A percentile compares a stretch with the other conserved stretches of the same genome.
Conservation (phyloP, 176 grass and related monocot genomes). For the Musa itinerans region DNA sequence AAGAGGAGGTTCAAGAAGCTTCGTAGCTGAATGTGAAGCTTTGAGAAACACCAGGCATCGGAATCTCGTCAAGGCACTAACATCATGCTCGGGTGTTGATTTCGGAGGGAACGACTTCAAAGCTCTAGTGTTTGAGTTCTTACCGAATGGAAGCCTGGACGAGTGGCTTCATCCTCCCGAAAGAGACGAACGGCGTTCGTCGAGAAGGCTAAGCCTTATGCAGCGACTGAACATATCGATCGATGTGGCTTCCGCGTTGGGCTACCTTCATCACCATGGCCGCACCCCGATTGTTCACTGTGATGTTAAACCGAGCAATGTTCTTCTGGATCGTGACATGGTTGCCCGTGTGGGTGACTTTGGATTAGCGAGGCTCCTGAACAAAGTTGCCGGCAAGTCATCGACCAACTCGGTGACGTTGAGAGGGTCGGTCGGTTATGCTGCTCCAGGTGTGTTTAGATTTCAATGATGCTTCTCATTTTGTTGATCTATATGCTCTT, state of each 20-base stretch:
- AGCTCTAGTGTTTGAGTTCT: constrained; percentile 40
- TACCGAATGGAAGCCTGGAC: constrained; percentile 45
- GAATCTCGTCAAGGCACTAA: constrained; percentile 49
- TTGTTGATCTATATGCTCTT: too few species aligned
- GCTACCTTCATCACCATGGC: constrained; percentile 38
- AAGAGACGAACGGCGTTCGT: too few species aligned
- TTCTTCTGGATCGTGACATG: constrained; percentile 36
- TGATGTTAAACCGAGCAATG: constrained; percentile 45
- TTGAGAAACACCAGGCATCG: constrained; percentile 39
- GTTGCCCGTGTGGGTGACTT: constrained; percentile 37
- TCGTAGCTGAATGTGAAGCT: constrained; percentile 42
- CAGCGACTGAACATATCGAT: constrained; percentile 35
- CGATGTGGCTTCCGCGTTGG: constrained; percentile 32
- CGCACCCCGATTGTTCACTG: constrained; percentile 33
- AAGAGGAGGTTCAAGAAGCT: constrained; percentile 36
- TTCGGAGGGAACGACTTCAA: constrained; percentile 37
- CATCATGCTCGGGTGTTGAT: constrained; percentile 43
- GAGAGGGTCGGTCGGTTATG: constrained; percentile 40
- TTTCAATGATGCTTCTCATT: not conserved
- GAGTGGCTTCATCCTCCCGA: constrained; percentile 30
- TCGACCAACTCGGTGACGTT: constrained; percentile 2
- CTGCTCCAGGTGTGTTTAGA: constrained; percentile 34
- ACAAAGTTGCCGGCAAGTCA: not conserved
- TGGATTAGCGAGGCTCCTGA: constrained; percentile 32
- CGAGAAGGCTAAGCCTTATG: constrained; percentile 5